Evolutionary conservation across 2,329 filamentous ascomycete genomes (phyloP), one percentile per base, ranked within the genome.

Genomic region (Penicillium sp.): DNA sequence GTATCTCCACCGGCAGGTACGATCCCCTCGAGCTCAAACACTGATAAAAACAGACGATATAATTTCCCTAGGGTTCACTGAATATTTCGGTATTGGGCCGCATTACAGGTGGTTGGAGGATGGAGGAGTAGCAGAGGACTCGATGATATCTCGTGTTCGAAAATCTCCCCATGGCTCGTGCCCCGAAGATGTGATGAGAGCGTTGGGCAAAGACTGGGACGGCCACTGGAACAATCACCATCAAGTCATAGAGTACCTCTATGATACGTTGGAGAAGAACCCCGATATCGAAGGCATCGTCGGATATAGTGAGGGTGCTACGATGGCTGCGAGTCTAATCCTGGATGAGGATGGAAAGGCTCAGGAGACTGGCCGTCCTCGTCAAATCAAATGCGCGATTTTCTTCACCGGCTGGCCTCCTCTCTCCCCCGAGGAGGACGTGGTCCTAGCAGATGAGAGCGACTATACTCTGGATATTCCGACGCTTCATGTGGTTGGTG

Each of bases 281-380:
- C 61, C 64, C 10, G 65, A 66, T 23, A 79, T 83, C 56, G 79
- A 82, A 58, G 84, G 81, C 3, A 80, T 87, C 45, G 77, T 87
- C 19, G 84, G 84, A 1, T 87, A 86, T 64, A 86, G 83, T 0
- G 84, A 87, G 66, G 84, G 84, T 3, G 83, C 84, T 1, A 81
- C 81, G 0, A 77, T 83, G 15, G 84, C 83, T 0, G 79, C 80
- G 0, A 83, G 80, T 0, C 66, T 83, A 9, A 72, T 85, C 9
- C 70, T 85, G 4, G 79, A 83, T 50, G 82, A 85, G 64, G 73
- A 78, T 53, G 71, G 75, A 4, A 73, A 77, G 39, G 66, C 68
- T 23, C 61, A 73, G 48, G 68, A 71, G 48, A 69, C 72, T 33
- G 78, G 74, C 0, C 62, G 68, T 15, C 69, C 71, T 2, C 70